These are phyloP conservation scores for Cochliopodium minus DNA, from an alignment of 208 protist genomes.

Conservation along the genomic window DNA sequence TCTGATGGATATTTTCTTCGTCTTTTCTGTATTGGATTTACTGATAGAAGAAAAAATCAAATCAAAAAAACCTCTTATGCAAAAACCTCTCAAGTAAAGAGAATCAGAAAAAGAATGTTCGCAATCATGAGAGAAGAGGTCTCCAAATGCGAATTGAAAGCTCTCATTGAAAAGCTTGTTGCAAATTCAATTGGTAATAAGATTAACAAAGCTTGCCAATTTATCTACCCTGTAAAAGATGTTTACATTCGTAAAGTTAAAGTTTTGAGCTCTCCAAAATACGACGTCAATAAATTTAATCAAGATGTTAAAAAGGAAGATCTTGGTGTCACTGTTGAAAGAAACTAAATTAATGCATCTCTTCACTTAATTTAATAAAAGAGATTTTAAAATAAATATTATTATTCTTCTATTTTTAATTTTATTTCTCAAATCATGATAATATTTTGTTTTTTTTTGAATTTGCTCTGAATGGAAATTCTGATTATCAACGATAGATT, in stretches of 20 bases:
- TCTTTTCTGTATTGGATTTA: constrained; percentile 94
- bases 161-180: constrained; percentile 78
- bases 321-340: no score
- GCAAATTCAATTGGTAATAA: constrained; percentile 75
- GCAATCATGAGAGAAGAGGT: constrained; percentile 75
- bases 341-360: no score
- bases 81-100: constrained; percentile 73
- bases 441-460: no score
- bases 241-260: constrained; percentile 92
- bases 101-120: constrained; percentile 77
- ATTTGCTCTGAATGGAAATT: no score
- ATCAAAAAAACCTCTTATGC: constrained; percentile 89
- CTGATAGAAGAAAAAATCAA: constrained; percentile 71
- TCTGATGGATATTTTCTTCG: constrained; percentile 85
- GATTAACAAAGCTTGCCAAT: constrained; percentile 71
- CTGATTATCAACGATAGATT: no score
- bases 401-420: no score
- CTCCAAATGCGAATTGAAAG: constrained; percentile 61
- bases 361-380: no score
- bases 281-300: no score
- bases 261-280: constrained; percentile 84
- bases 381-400: no score
- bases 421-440: no score
- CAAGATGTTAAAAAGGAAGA: no score
- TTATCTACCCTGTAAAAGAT: constrained; percentile 89